These are phyloP conservation scores for Suhomyces bolitotheri DNA, from an alignment of 1,139 yeast species.

Conservation along the genomic window DNA sequence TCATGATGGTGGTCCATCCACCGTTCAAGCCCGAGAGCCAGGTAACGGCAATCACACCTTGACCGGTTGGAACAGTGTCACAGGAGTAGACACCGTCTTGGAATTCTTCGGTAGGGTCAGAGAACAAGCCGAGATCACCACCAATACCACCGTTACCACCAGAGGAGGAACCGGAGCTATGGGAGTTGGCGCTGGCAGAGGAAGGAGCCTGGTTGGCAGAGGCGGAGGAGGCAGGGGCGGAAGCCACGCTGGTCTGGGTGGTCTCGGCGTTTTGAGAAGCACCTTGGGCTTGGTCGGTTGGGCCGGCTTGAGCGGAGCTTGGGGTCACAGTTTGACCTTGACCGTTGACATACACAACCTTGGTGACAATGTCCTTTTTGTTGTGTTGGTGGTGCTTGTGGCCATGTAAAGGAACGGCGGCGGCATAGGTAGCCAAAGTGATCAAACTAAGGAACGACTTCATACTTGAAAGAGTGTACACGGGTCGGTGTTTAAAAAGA, in stretches of 20 bases:
- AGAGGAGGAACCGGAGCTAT: constrained; percentile 18
- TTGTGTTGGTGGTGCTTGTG: constrained; percentile 20
- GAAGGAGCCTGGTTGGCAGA: constrained; percentile 19
- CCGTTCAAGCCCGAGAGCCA: constrained; percentile 55
- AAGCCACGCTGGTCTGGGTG: constrained; percentile 12
- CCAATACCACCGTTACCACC: constrained; percentile 34
- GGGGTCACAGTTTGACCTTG: constrained; percentile 21
- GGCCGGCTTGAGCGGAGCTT: constrained; percentile 10
- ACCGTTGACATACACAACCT: constrained; percentile 21
- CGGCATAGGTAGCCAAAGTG: constrained; percentile 23
- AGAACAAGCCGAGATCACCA: constrained; percentile 59
- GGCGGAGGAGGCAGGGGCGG: constrained; percentile 17
- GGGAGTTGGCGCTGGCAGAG: constrained; percentile 22
- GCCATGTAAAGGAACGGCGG: constrained; percentile 19
- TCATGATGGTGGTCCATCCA: constrained; percentile 75
- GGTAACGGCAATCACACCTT: constrained; percentile 68
- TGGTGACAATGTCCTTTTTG: constrained; percentile 21
- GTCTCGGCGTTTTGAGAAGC: constrained; percentile 12
- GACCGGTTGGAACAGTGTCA: constrained; percentile 64
- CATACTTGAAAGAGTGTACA: constrained; percentile 14
- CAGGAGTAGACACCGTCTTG: constrained; percentile 66
- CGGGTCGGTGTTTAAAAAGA: constrained; percentile 20
- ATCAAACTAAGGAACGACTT: constrained; percentile 19
- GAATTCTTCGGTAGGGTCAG: constrained; percentile 54
- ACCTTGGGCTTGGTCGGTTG: constrained; percentile 12